Conservation (phyloP, 2,329 filamentous ascomycete species). For the Coleophoma eucalyptorum region DNA sequence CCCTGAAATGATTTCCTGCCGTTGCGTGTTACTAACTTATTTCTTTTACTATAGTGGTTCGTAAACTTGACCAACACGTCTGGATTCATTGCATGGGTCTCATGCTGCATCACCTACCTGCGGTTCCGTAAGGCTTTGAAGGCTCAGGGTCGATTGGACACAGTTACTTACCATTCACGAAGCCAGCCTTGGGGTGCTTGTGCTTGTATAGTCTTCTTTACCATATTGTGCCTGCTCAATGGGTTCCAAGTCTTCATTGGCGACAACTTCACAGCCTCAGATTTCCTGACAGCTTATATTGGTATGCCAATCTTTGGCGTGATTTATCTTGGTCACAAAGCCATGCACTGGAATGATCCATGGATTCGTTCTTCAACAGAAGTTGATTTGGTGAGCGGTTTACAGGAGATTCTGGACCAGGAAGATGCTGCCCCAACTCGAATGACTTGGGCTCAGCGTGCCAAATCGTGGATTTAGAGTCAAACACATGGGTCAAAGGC, state of each 20-base stretch:
- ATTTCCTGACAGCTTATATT: conserved; percentile 62
- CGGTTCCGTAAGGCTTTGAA: conserved; percentile 50
- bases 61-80: conserved; percentile 50
- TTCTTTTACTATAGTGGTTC: too few species aligned
- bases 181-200: conserved; percentile 56
- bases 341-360: conserved; percentile 39
- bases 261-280: conserved; percentile 47
- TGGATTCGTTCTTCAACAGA: conserved; percentile 21
- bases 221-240: conserved; percentile 52
- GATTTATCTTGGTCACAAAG: conserved; percentile 50
- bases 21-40: too few species aligned
- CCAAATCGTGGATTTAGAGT: too few species aligned
- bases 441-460: too few species aligned
- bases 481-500: too few species aligned
- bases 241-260: conserved; percentile 64
- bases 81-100: conserved; percentile 50
- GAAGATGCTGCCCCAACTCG: too few species aligned
- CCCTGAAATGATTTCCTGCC: too few species aligned
- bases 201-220: conserved; percentile 41
- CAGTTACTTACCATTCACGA: conserved; percentile 46
- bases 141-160: conserved; percentile 38
- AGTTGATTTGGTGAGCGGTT: not conserved
- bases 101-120: conserved; percentile 51
- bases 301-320: conserved; percentile 57
- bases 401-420: not conserved